Conservation (phyloP, 2,329 filamentous ascomycete species). For the Arachnopeziza araneosa region DNA sequence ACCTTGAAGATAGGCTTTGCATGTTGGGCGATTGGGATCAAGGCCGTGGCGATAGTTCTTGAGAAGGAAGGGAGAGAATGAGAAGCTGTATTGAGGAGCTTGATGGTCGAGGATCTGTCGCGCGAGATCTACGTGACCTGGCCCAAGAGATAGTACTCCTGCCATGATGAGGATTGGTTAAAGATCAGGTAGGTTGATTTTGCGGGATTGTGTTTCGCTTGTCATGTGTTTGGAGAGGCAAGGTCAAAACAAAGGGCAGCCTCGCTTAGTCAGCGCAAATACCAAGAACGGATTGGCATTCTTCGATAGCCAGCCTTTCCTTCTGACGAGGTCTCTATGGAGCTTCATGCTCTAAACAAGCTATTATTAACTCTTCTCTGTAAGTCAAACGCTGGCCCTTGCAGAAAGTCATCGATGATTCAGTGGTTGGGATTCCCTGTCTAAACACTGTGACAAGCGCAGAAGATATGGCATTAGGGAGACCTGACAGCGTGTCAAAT, state of each 20-base stretch:
- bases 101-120: slow-evolving; percentile 50
- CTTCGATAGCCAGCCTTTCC: not conserved
- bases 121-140: slow-evolving; percentile 18
- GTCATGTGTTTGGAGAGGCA: not conserved
- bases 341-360: not conserved
- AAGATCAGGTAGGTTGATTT: not conserved
- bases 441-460: not conserved
- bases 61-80: slow-evolving; percentile 80
- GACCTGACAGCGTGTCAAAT: not conserved
- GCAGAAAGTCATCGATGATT: not conserved
- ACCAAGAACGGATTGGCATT: too few species aligned
- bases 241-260: not conserved
- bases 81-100: slow-evolving; percentile 61
- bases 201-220: not conserved
- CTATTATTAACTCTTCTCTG: not conserved
- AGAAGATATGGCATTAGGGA: not conserved
- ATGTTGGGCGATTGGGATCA: slow-evolving; percentile 70
- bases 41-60: slow-evolving; percentile 81
- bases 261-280: not conserved
- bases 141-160: not conserved
- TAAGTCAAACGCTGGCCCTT: not conserved
- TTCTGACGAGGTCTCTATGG: not conserved
- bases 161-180: not conserved
- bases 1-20: slow-evolving; percentile 78
- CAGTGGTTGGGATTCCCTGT: not conserved